Evolutionary conservation across 352 stramenopile species (phyloP), one percentile per base, ranked within the genome.

Genomic region (Phytophthora cactorum): DNA sequence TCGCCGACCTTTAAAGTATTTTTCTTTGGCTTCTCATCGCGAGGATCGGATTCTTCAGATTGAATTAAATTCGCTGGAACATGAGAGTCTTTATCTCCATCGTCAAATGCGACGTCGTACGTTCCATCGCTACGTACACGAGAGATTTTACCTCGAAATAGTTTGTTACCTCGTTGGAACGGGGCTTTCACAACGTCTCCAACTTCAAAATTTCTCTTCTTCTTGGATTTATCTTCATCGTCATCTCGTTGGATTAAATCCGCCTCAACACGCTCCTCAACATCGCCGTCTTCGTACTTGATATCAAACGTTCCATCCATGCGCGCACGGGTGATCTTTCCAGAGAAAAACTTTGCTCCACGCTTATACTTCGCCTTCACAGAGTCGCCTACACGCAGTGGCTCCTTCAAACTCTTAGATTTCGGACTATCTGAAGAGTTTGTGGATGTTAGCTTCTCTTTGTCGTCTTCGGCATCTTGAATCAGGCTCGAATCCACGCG

Each of bases 151-250:
- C 74, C 79, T 50, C 52, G 58, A 59, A 77, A 88, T 4, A 82
- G 57, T 53, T 82, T 84, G 2, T 0, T 49, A 4, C 77, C 70
- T 64, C 59, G 61, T 53, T 88, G 77, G 47, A 77, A 84, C 9
- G 70, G 67, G 10, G 80, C 84, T 58, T 93, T 80, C 1, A 95
- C 63, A 15, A 72, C 47, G 28, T 93, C 81, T 1, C 82, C 85
- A 38, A 74, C 59, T 52, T 68, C 11, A 27, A 77, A 67, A 0
- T 28, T 54, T 28, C 22, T 22, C 22, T 52, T 73, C 28, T 80
- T 75, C 41, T 74, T 61, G 28, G 79, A 79, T 60, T 78, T 70
- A 6, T 63, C 45, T n/a, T 76, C 66, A n/a, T 3, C 17, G 36
- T 60, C 51, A 3, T 65, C 59, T 5, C 45, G 28, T 31, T 82